phyloP scores from a whole-genome alignment of 306 rosid species.

The Pterocarpus macrocarpus region DNA sequence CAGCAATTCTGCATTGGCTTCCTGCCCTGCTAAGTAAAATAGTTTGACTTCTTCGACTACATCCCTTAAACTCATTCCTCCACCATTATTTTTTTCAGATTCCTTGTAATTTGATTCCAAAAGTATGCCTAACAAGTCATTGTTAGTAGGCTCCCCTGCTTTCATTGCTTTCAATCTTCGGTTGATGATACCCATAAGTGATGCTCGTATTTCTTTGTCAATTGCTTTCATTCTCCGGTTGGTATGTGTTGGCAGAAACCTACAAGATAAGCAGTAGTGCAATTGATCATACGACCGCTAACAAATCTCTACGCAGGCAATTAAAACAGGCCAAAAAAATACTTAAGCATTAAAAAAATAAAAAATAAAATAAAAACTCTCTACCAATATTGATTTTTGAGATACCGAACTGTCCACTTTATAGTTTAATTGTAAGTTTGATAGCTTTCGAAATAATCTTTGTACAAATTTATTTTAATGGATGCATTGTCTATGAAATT shows the following conservation, averaged over 20 bases:
- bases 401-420: neutral
- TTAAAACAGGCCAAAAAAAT: neutral
- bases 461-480: neutral
- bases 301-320: conserved; percentile 5
- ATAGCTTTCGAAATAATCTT: neutral
- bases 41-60: conserved; percentile 55
- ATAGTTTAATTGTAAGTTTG: neutral
- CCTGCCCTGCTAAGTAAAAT: conserved; percentile 54
- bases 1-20: conserved; percentile 53
- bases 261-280: conserved; percentile 30
- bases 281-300: neutral
- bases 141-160: conserved; percentile 52
- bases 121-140: conserved; percentile 54
- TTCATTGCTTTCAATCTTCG: conserved; percentile 51
- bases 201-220: conserved; percentile 48
- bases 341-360: no score
- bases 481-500: neutral
- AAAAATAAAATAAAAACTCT: no score
- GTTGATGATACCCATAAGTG: conserved; percentile 50
- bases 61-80: conserved; percentile 55
- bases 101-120: conserved; percentile 55
- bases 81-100: conserved; percentile 49
- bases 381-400: neutral
- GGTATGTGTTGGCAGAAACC: conserved; percentile 53
- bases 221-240: conserved; percentile 59